Base-by-base conservation (phyloP, 2,329 filamentous ascomycete species). In the Bipolaris bicolor region DNA sequence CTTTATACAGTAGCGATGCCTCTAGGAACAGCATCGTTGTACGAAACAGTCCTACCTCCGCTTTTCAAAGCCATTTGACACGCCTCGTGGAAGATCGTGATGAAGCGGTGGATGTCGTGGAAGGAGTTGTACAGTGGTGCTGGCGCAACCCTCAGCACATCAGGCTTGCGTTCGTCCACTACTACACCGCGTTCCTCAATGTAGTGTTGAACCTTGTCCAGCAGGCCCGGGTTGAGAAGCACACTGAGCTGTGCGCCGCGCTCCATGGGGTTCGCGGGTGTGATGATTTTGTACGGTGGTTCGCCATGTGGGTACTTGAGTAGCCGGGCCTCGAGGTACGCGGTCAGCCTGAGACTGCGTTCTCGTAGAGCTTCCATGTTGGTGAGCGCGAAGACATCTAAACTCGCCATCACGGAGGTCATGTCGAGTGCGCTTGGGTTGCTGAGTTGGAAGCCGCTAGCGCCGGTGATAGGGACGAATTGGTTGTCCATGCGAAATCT, bases 91-190 rank as follows among this genome's bases (percentile, higher is more conserved):
- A 88, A 87, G 13, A 85, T 76, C 31, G 76, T 58, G 10, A 75
- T 62, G 54, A 76, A 76, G 48, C 71, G 68, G 57, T 76, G 71
- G 6, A 92, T 87, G 66, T 97, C 92, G 57, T 82, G 81, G 72
- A 90, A 96, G 0, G 84, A 86, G 69, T 94, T 94, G 77, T 96
- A 97, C 64, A 97, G 75, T 7, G 92, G 92, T 40, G 90, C 89
- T 1, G 93, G 92, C 1, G 92, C 91, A 1, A 96, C 87, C 1
- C 92, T 82, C 49, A 97, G 88, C 15, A 97, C 92, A 71, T 93
- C 88, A 1, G 93, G 92, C 74, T 90, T 91, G 57, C 92, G 82
- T 82, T 95, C 90, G 72, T 97, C 92, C 36, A 90, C 87, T 1
- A 96, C 84, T 2, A 95, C 87, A 1, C 89, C 90, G 1, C 85